Evolutionary conservation across 2,329 filamentous ascomycete species (phyloP).

Genomic region (Penicillium paneum): DNA sequence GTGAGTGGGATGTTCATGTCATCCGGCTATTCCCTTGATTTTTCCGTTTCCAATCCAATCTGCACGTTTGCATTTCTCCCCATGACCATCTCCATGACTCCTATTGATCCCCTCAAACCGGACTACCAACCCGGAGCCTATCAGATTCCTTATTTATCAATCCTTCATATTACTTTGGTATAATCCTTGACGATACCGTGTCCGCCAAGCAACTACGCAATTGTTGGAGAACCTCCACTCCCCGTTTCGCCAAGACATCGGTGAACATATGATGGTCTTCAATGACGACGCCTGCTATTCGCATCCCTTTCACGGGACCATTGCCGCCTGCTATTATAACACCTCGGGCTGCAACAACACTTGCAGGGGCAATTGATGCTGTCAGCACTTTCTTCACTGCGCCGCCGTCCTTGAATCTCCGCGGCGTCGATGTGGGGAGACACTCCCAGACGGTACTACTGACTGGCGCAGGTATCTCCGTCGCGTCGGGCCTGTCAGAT

Average conservation of each 20-base stretch:
- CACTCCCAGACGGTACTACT: constrained; percentile 62
- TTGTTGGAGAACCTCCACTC: constrained; percentile 5
- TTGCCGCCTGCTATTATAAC: constrained; percentile 72
- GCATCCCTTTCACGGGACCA: constrained; percentile 86
- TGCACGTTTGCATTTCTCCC: constrained; percentile 1
- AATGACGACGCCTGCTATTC: constrained; percentile 72
- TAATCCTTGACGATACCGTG: background rate
- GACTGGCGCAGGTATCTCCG: constrained; percentile 87
- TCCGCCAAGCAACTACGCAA: constrained; percentile 11
- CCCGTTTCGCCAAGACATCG: constrained; percentile 12
- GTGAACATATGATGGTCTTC: constrained; percentile 26
- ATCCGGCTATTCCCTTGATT: constrained; percentile 25
- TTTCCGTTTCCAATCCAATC: constrained; percentile 8
- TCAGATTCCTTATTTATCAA: background rate
- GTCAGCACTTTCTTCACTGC: constrained; percentile 72
- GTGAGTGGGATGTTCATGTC: constrained; percentile 15
- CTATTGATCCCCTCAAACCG: background rate
- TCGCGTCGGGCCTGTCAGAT: constrained; percentile 87
- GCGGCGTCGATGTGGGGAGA: constrained; percentile 41
- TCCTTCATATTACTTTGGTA: background rate
- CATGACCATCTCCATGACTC: background rate
- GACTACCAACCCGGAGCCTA: background rate
- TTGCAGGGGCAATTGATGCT: constrained; percentile 71
- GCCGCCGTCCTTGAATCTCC: constrained; percentile 51
- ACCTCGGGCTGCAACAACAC: constrained; percentile 66